Evolutionary conservation across 768 basidiomycete genomes (phyloP), one percentile per base, ranked within the genome.

Genomic region (Podaxis sp.): DNA sequence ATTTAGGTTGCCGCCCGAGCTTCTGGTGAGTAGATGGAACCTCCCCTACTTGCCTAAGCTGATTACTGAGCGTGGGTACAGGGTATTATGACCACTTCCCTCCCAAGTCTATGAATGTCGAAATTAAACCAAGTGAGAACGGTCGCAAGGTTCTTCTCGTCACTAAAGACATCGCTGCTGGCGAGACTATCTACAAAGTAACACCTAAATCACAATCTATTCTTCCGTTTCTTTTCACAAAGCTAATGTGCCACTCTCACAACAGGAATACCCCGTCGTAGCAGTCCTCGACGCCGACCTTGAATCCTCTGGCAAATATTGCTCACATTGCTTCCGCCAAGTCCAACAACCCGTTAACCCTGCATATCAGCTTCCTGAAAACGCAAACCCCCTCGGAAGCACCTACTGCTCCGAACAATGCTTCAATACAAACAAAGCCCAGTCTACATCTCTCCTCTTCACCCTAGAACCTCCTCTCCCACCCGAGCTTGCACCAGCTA

Each of bases 1-100:
- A 38, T 67, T 67, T 70, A 93, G 92, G 84, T 89, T 66, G 84
- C 86, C 71, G 76, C 74, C 52, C 84, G 84, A 65, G 84, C 87
- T 61, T 85, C 88, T 91, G 92, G 92, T 93, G 83, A 85, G 91
- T 81, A 56, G 55, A 49, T 52, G 40, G 42, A 28, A 63, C 22
- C 39, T 51, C 19, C 28, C 42, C n/a, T 22, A 24, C 38, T 40
- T 58, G 40, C 59, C 2, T 19, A 60, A 67, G 57, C 65, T 62
- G 63, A 68, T 52, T 48, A 28, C 61, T 68, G 49, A 56, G 58
- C 17, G 55, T 24, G 59, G 24, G 24, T 67, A 74, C 72, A 93
- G 92, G 87, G 61, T 95, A 93, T 72, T 92, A 89, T 70, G 77
- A 90, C 44, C 73, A 73, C 62, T 95, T 94, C 80, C 92, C 92